These are phyloP conservation scores for Puccinia sorghi DNA, from an alignment of 1,284 basidiomycete genomes.

Conservation along the genomic window DNA sequence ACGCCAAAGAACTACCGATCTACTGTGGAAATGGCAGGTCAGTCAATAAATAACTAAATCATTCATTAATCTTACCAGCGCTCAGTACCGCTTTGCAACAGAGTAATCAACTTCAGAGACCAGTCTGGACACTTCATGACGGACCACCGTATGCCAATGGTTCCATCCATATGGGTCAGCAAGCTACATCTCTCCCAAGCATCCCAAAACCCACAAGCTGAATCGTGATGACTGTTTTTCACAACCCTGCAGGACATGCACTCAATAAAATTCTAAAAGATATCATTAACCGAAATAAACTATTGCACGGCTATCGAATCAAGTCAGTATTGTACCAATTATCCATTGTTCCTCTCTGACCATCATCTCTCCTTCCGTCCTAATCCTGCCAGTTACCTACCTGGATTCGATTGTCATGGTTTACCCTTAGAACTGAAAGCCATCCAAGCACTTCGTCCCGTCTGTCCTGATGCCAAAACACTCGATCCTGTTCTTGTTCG, in stretches of 20 bases:
- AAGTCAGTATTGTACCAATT: conserved; percentile 63
- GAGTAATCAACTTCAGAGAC: conserved; percentile 63
- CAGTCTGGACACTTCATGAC: conserved; percentile 84
- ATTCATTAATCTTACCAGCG: conserved; percentile 3
- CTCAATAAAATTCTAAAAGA: conserved; percentile 97
- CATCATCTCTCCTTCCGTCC: conserved; percentile 22
- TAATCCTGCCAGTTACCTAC: conserved; percentile 70
- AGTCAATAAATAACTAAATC: conserved; percentile 52
- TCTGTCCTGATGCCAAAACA: conserved; percentile 56
- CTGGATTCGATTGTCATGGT: conserved; percentile 99
- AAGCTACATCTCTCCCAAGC: not conserved
- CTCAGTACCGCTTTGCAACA: not conserved
- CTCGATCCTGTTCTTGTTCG: conserved; percentile 70
- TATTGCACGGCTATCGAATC: conserved; percentile 74
- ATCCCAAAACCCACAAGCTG: not conserved
- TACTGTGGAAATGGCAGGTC: conserved; percentile 86
- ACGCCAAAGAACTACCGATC: conserved; percentile 69
- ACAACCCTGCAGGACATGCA: conserved; percentile 72
- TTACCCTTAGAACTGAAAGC: conserved; percentile 95
- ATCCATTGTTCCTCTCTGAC: not conserved
- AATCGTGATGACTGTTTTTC: not conserved
- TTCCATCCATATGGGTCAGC: conserved; percentile 83
- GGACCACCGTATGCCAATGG: conserved; percentile 99
- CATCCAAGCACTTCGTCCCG: conserved; percentile 66
- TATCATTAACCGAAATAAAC: conserved; percentile 85